A percentile compares a stretch with the other conserved stretches of the same genome.
Conservation (phyloP, 192 early-diverging fungal species). For the Endogone sp. region DNA sequence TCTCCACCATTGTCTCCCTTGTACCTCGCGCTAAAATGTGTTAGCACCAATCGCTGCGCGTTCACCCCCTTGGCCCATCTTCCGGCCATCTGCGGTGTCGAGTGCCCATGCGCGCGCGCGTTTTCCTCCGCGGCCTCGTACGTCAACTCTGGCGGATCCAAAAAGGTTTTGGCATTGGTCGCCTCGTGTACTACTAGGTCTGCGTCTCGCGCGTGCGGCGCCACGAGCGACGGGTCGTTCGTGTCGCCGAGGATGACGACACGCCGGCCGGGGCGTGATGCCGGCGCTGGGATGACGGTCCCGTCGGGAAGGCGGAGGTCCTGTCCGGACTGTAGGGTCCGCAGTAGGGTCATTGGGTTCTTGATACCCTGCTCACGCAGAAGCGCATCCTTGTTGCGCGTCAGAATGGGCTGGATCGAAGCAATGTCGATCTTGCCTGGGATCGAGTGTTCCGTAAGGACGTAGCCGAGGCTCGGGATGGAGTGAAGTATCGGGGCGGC, state of each 20-base stretch:
- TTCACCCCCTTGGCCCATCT: constrained; percentile 33
- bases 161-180: constrained; percentile 43
- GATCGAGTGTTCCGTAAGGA: constrained; percentile 31
- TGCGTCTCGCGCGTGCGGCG: constrained; percentile 3
- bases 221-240: constrained; percentile 30
- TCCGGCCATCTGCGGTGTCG: constrained; percentile 55
- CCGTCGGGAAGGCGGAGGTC: constrained; percentile 43
- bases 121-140: constrained; percentile 24
- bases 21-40: constrained; percentile 53
- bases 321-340: constrained; percentile 36
- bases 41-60: constrained; percentile 40
- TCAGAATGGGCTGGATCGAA: constrained; percentile 28
- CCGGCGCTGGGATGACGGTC: constrained; percentile 18
- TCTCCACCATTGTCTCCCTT: constrained; percentile 36
- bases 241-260: constrained; percentile 58
- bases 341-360: constrained; percentile 45
- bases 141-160: constrained; percentile 31
- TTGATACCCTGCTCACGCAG: constrained; percentile 24
- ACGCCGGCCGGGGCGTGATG: constrained; percentile 32
- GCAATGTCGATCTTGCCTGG: constrained; percentile 35
- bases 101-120: constrained; percentile 47
- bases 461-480: constrained; percentile 49
- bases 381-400: constrained; percentile 27
- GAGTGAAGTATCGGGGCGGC: constrained; percentile 44
- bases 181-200: constrained; percentile 53